Percentiles rank a stretch among this genome's conserved stretches.
phyloP scores from a whole-genome alignment of 148 eudicot genomes.

The Rhododendron simsii region DNA sequence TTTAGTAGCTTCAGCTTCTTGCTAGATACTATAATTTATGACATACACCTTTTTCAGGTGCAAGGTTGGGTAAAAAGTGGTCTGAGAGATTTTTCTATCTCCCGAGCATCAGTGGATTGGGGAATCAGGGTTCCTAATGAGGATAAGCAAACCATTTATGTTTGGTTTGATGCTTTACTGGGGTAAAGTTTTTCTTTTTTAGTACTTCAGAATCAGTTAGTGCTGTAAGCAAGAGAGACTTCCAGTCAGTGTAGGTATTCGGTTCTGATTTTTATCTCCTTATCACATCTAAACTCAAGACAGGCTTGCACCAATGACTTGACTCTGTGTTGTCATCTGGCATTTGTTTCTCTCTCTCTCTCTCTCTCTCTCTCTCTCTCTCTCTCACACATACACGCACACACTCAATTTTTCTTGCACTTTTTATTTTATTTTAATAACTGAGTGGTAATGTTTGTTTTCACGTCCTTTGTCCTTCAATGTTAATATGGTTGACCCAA shows the following conservation, averaged over 20 bases:
- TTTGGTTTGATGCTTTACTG: constrained; percentile 74
- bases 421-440: not conserved
- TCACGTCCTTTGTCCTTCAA: not conserved
- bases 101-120: constrained; percentile 56
- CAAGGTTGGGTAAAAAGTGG: constrained; percentile 60
- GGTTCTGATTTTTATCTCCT: not conserved
- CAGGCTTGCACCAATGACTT: not conserved
- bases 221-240: not conserved
- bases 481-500: not conserved
- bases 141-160: constrained; percentile 53
- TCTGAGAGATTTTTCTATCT: constrained; percentile 55
- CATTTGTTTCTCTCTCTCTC: no score
- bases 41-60: constrained; percentile 27
- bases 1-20: constrained; percentile 4
- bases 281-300: not conserved
- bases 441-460: not conserved
- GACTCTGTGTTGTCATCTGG: not conserved
- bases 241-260: not conserved
- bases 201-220: not conserved
- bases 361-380: not conserved
- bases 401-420: not conserved
- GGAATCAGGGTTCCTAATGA: constrained; percentile 54
- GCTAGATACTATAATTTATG: not conserved
- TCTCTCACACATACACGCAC: not conserved
- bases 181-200: constrained; percentile 34